These are phyloP conservation scores for Cucumis sativus DNA, from an alignment of 306 rosid species.

Conservation along the genomic window DNA sequence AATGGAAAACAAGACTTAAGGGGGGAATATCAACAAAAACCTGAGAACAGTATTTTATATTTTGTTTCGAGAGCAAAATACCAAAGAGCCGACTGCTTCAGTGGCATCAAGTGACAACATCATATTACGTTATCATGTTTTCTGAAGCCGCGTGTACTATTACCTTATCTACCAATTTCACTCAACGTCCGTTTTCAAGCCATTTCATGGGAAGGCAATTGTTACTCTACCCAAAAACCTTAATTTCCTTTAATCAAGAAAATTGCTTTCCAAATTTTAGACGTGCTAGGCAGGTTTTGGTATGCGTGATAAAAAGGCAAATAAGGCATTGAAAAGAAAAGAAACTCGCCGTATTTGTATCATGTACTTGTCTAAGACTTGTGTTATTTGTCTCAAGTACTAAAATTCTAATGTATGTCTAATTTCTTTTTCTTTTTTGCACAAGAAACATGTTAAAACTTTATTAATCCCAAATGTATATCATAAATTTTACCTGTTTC, in stretches of 20 bases:
- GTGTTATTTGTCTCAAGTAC: background rate
- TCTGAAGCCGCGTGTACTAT: background rate
- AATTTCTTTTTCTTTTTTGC: background rate
- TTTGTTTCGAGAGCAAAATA: background rate
- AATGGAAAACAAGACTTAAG: conserved; percentile 20
- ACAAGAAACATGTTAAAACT: background rate
- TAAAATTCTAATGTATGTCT: background rate
- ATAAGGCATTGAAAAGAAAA: background rate
- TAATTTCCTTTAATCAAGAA: background rate
- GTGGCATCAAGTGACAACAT: background rate
- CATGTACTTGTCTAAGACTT: background rate
- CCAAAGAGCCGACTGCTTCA: background rate
- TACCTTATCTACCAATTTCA: background rate
- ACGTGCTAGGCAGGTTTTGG: background rate
- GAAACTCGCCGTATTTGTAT: background rate
- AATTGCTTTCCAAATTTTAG: background rate
- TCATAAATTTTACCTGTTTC: conserved; percentile 34
- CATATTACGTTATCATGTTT: too few relatives aligned
- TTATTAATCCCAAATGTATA: background rate
- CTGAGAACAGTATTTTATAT: background rate
- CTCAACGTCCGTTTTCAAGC: background rate
- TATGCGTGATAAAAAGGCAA: background rate
- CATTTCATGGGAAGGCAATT: background rate
- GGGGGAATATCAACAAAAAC: conserved; percentile 9
- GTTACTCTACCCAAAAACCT: background rate